Evolutionary conservation across 352 stramenopile species (phyloP), one percentile per base, ranked within the genome.

Genomic region (Phytophthora nicotianae): DNA sequence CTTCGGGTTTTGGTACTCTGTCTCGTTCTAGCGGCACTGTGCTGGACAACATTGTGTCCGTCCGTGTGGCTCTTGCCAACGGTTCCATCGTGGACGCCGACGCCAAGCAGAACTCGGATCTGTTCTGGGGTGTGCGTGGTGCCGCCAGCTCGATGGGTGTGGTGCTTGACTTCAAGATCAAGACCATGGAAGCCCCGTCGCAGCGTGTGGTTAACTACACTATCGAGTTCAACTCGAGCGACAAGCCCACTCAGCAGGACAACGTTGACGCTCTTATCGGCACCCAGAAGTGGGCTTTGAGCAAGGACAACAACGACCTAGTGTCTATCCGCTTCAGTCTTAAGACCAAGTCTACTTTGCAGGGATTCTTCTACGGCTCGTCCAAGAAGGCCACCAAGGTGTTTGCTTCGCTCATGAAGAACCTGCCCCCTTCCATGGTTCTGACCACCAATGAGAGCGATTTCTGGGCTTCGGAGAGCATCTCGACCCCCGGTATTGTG

Each of bases 261-360:
- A 67, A 67, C 26, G 63, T 72, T 1, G 19, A 72, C 5, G 63
- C 63, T 17, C 38, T 72, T 0, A 27, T 72, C 11, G 63, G 63
- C 10, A 72, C 58, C 6, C 63, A 72, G 46, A 47, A 19, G 19
- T 72, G 57, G 63, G 63, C 63, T 6, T 3, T 62, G 23, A 68
- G 63, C 45, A 43, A 55, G 38, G 57, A 63, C 46, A 72, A 72
- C 50, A 63, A 56, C 63, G 63, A 71, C 46, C 51, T 62, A 3
- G 37, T 72, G 7, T 72, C 63, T 0, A 72, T 72, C 20, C 63
- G 63, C 19, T 72, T 68, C 40, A 50, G 35, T 4, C 21, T 72
- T 0, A 68, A 57, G 37, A 72, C 45, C 11, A 68, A 55, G n/a
- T 56, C 45, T 7, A 41, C 14, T 3, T 21, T 71, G 4, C 8